Evolutionary conservation across 1,284 basidiomycete species (phyloP), one percentile per base, ranked within the genome.

Genomic region (Ganoderma multipileum): DNA sequence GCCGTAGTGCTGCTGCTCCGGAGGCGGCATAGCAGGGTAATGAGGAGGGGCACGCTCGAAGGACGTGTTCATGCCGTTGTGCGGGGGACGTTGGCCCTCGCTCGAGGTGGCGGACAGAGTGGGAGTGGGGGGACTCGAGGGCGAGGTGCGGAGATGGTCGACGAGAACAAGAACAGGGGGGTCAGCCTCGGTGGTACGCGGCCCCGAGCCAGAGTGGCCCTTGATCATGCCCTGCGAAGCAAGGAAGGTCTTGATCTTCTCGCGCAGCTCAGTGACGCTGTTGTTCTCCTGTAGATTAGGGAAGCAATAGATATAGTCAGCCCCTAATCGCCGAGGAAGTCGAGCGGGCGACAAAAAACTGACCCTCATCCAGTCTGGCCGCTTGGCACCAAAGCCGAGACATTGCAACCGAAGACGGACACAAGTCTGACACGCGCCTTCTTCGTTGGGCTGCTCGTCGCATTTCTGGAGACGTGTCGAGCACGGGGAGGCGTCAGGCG

Each of bases 201-300:
- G 83, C 1, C 87, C 88, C 42, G 89, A 82, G 65, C 89, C 90
- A 33, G 92, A 90, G 75, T 94, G 92, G 50, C 92, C 92, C 79
- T 94, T 94, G 79, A 94, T 93, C 91, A 94, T 92, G 66, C 92
- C 92, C 77, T 94, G 91, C 0, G 90, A 86, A 0, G 91, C 91
- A 44, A 94, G 85, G 76, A 92, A 92, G 2, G 81, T 80, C 81
- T 94, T 94, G 76, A 94, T 94, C 79, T 89, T 91, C 73, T 92
- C 91, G 66, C 91, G 85, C 58, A 93, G 81, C 71, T 87, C 86
- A 36, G 84, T 77, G 12, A 93, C 91, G 71, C 87, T 90, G 73
- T 87, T 86, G 75, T 83, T 89, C 78, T 93, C 91, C 92, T 93
- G 73, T 41, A 67, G 69, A 71, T n/a, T n/a, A 33, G 33, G 33